phyloP scores from a whole-genome alignment of 441 rosid genomes.

The Manihot esculenta region DNA sequence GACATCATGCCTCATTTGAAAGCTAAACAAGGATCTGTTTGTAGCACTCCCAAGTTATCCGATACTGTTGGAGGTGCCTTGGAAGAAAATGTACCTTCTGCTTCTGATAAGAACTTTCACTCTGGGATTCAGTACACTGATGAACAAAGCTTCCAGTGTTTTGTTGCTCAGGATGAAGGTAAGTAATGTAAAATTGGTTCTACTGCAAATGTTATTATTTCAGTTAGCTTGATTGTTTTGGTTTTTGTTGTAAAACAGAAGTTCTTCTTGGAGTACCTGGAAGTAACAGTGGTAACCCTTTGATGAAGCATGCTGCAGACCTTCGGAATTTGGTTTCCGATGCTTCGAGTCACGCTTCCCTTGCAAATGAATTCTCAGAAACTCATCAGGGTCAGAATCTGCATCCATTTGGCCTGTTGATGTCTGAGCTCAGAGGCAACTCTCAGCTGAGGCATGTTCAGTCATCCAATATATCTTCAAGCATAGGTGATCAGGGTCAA shows the following conservation, averaged over 20 bases:
- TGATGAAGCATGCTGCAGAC: neutral
- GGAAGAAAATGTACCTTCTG: constrained; percentile 26
- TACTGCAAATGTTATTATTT: neutral
- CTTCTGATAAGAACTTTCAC: constrained; percentile 33
- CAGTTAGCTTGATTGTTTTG: constrained; percentile 6
- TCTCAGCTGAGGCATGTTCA: constrained; percentile 18
- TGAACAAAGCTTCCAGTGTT: constrained; percentile 43
- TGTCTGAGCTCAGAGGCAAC: constrained; percentile 62
- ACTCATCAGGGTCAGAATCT: constrained; percentile 48
- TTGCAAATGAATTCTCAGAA: constrained; percentile 34
- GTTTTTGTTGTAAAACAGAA: constrained; percentile 39
- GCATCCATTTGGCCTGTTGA: constrained; percentile 70
- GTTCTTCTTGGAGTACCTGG: constrained; percentile 56
- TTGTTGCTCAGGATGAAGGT: constrained; percentile 65
- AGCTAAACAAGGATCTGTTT: constrained; percentile 19
- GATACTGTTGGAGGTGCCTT: constrained; percentile 26
- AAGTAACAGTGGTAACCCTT: constrained; percentile 21
- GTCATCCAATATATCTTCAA: constrained; percentile 13
- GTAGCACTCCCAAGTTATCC: constrained; percentile 17
- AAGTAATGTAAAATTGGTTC: constrained; percentile 20
- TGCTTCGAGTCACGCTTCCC: constrained; percentile 27
- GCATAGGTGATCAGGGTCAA: constrained; percentile 9
- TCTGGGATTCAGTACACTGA: constrained; percentile 34
- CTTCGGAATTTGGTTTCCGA: constrained; percentile 27
- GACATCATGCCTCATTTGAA: constrained; percentile 46